Conservation (phyloP, 2,329 filamentous ascomycete species). For the Venturia nashicola region DNA sequence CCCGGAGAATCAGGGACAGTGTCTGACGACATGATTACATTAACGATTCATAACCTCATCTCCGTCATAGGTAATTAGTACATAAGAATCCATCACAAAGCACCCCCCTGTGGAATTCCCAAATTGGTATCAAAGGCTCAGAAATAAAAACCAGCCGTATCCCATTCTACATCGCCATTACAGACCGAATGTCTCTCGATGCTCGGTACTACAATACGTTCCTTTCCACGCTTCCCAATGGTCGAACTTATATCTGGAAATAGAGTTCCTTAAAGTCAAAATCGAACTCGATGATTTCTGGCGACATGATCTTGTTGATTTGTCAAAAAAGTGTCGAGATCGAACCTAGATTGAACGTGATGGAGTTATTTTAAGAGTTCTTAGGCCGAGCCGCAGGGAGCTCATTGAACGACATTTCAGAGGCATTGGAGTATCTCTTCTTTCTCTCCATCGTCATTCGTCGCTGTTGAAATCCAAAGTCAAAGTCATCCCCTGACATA, state of each 20-base stretch:
- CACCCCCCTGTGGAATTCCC: neutral
- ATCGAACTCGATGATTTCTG: neutral
- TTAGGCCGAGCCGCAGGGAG: neutral
- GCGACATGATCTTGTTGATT: neutral
- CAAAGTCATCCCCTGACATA: neutral
- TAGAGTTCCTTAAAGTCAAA: too few species aligned
- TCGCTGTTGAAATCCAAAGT: neutral
- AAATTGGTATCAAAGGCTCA: neutral
- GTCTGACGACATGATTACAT: neutral
- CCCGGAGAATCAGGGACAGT: neutral
- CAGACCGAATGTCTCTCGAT: neutral
- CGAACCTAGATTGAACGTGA: neutral
- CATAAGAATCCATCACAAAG: constrained; percentile 1
- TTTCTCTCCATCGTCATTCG: neutral
- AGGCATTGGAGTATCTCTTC: neutral
- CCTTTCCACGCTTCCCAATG: too few species aligned
- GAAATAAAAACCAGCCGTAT: neutral
- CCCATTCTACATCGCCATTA: neutral
- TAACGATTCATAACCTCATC: neutral
- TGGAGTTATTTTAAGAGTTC: neutral
- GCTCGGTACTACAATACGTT: neutral
- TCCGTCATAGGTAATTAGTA: neutral
- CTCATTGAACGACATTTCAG: neutral
- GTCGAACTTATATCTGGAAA: too few species aligned
- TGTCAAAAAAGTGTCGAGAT: neutral